Conservation (phyloP, 495 filamentous ascomycete species). For the Bacidia rubella region DNA sequence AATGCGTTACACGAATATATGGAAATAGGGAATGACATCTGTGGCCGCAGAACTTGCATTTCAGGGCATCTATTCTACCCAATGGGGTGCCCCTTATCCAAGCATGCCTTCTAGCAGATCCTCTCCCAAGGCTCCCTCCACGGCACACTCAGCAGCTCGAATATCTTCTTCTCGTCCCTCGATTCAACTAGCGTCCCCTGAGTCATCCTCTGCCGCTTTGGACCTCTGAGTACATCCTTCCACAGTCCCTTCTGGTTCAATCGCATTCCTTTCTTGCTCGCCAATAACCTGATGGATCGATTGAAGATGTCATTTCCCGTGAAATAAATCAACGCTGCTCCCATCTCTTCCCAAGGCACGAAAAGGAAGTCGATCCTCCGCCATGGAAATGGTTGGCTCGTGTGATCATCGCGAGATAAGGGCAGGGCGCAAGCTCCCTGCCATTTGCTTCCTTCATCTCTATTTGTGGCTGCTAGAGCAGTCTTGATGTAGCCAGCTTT, state of each 20-base stretch:
- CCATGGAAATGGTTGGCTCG: slow-evolving; percentile 34
- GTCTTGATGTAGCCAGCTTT: slow-evolving; percentile 45
- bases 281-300: slow-evolving; percentile 68
- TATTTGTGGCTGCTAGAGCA: slow-evolving; percentile 32
- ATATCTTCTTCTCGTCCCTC: slow-evolving; percentile 68
- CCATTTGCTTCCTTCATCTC: slow-evolving; percentile 57
- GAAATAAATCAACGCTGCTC: slow-evolving; percentile 88
- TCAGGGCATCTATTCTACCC: too few relatives aligned
- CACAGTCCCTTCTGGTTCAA: slow-evolving; percentile 80
- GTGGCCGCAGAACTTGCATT: too few relatives aligned
- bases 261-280: slow-evolving; percentile 71
- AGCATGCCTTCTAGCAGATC: slow-evolving; percentile 42
- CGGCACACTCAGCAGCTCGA: slow-evolving; percentile 71
- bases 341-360: slow-evolving; percentile 67
- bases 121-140: slow-evolving; percentile 76
- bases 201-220: slow-evolving; percentile 47
- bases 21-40: too few relatives aligned
- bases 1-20: too few relatives aligned
- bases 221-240: slow-evolving; percentile 54
- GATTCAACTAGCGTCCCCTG: slow-evolving; percentile 63
- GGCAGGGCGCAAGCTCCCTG: slow-evolving; percentile 65
- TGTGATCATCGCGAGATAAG: slow-evolving; percentile 3
- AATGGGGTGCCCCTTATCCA: too few relatives aligned
- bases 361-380: slow-evolving; percentile 78
- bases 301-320: slow-evolving; percentile 98